Conservation (phyloP, 352 stramenopile genomes). For the Phytophthora capsici region DNA sequence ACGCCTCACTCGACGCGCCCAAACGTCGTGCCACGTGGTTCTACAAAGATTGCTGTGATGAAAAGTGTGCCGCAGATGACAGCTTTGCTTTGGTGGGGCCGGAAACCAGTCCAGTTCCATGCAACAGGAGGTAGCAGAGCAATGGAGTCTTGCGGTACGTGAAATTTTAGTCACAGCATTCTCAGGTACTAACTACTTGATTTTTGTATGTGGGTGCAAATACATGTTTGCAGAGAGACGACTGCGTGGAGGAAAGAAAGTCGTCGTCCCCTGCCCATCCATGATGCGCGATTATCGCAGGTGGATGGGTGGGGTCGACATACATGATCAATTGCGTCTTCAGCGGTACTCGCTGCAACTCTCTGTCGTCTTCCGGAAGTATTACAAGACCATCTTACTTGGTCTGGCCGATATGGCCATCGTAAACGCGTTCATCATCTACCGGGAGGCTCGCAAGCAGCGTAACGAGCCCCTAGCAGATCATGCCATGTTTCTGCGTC, state of each 20-base stretch:
- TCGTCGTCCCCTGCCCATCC: slow-evolving; percentile 10
- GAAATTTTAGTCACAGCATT: not conserved
- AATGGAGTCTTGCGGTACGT: slow-evolving; percentile 8
- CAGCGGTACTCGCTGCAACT: slow-evolving; percentile 32
- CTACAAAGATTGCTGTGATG: not conserved
- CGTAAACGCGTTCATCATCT: slow-evolving; percentile 27
- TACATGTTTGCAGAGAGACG: not conserved
- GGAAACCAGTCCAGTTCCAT: not conserved
- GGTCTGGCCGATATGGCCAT: slow-evolving; percentile 32
- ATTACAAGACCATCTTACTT: slow-evolving; percentile 38
- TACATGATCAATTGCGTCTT: slow-evolving; percentile 22
- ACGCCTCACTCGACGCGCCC: not conserved
- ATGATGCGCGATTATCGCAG: slow-evolving; percentile 12
- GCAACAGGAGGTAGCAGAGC: not conserved
- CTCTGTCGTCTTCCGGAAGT: slow-evolving; percentile 10
- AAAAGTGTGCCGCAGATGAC: slow-evolving; percentile 2
- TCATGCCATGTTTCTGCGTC: slow-evolving; percentile 12
- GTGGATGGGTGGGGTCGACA: slow-evolving; percentile 20
- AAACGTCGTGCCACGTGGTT: not conserved
- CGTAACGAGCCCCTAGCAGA: not conserved
- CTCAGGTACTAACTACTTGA: not conserved
- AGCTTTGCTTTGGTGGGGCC: slow-evolving; percentile 4
- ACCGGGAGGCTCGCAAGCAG: slow-evolving; percentile 7
- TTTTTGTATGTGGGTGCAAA: not conserved
- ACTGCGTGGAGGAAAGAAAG: slow-evolving; percentile 5